Conservation (phyloP, 2,329 filamentous ascomycete species). For the Aspergillus sp. region DNA sequence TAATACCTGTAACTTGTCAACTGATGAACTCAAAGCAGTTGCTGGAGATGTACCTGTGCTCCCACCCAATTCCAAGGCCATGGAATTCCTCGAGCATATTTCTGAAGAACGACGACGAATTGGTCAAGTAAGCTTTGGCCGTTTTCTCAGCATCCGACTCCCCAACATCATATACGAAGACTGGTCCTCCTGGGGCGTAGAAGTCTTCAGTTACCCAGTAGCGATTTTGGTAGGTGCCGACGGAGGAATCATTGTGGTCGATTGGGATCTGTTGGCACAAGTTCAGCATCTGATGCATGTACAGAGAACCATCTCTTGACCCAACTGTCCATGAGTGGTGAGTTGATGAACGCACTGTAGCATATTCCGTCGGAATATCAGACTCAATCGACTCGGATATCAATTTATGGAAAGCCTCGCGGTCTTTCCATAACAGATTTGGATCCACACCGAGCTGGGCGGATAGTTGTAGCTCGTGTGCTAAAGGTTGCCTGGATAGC, state of each 20-base stretch:
- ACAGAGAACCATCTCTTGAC: not conserved
- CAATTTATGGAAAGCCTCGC: conserved; percentile 8
- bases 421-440: conserved; percentile 7
- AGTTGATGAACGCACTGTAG: conserved; percentile 6
- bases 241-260: conserved; percentile 27
- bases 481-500: conserved; percentile 7
- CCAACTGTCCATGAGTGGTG: not conserved
- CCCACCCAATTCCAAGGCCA: conserved; percentile 38
- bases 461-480: conserved; percentile 13
- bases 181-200: conserved; percentile 51
- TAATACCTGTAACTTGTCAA: conserved; percentile 33
- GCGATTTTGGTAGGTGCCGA: conserved; percentile 50
- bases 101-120: conserved; percentile 24
- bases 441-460: conserved; percentile 16
- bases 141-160: conserved; percentile 39
- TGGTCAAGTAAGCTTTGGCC: conserved; percentile 31
- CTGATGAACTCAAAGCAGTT: not conserved
- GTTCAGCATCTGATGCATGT: conserved; percentile 1
- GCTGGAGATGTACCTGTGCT: conserved; percentile 33
- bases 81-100: conserved; percentile 29
- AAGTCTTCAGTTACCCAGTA: conserved; percentile 53
- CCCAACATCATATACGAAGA: conserved; percentile 46
- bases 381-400: conserved; percentile 1
- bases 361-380: conserved; percentile 9
- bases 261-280: conserved; percentile 22